These are phyloP conservation scores for Dactylellina drechsleri DNA, from an alignment of 2,329 filamentous ascomycete genomes.

Conservation along the genomic window DNA sequence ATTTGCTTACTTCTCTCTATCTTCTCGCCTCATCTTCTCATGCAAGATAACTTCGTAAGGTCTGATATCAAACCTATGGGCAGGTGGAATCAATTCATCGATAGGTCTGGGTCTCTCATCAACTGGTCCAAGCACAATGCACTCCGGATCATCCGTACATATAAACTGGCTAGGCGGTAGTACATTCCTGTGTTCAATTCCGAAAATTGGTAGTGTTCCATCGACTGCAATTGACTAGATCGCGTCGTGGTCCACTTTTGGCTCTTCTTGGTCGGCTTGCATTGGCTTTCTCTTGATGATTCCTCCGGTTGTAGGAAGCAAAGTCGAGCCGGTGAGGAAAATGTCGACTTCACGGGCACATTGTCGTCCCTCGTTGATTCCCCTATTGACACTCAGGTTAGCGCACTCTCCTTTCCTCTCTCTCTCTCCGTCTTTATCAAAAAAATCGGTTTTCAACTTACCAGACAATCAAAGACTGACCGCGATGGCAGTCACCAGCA, in stretches of 20 bases:
- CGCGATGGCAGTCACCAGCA: constrained; percentile 92
- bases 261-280: constrained; percentile 22
- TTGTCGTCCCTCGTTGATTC: constrained; percentile 96
- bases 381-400: constrained; percentile 66
- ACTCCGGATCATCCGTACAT: constrained; percentile 26
- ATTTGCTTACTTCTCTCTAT: too few species aligned
- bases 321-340: constrained; percentile 81
- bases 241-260: constrained; percentile 17
- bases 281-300: constrained; percentile 76
- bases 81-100: constrained; percentile 20
- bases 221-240: constrained; percentile 30
- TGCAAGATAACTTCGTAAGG: constrained; percentile 3
- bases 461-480: constrained; percentile 96
- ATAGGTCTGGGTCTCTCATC: not conserved
- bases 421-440: not conserved
- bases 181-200: constrained; percentile 12
- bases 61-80: not conserved
- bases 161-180: constrained; percentile 19
- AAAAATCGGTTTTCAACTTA: constrained; percentile 64
- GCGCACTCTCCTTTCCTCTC: not conserved
- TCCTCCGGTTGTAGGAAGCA: constrained; percentile 88
- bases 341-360: constrained; percentile 90
- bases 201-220: constrained; percentile 19
- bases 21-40: not conserved
- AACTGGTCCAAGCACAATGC: constrained; percentile 6